phyloP scores from a whole-genome alignment of 148 eudicot species.

The Diospyros lotus region DNA sequence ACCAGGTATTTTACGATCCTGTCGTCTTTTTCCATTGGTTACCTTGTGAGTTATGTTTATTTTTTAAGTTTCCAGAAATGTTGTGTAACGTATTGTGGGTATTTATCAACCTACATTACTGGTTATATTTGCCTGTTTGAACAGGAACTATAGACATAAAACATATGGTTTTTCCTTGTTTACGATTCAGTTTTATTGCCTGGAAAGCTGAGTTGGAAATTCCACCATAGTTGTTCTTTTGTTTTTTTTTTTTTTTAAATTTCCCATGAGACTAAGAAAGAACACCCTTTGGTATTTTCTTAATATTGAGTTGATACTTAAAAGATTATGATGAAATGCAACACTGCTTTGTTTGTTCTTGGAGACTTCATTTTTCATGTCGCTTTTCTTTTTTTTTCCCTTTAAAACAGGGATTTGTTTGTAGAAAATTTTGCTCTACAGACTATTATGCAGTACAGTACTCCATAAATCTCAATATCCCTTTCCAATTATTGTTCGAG shows the following conservation, averaged over 20 bases:
- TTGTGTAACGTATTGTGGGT: background rate
- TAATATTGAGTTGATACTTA: background rate
- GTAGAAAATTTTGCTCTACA: background rate
- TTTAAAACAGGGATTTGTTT: background rate
- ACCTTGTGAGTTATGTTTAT: background rate
- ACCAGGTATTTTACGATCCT: conserved; percentile 49
- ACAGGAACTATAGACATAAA: background rate
- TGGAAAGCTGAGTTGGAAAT: background rate
- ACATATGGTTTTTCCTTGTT: background rate
- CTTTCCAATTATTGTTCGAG: background rate
- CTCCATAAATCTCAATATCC: background rate
- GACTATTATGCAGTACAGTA: background rate
- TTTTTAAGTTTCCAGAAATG: background rate
- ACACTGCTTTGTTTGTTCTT: background rate
- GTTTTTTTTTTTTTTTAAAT: too few relatives aligned
- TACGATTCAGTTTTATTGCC: conserved; percentile 8
- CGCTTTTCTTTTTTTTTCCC: background rate
- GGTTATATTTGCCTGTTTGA: background rate
- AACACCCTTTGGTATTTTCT: background rate
- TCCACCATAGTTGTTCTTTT: background rate
- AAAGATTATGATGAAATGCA: background rate
- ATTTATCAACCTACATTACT: background rate
- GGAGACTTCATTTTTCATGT: background rate
- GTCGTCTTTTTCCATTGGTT: conserved; percentile 3
- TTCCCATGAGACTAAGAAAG: too few relatives aligned